Evolutionary conservation across 192 early-diverging fungal genomes (phyloP).

Genomic region (Mycoemilia scoparia): DNA sequence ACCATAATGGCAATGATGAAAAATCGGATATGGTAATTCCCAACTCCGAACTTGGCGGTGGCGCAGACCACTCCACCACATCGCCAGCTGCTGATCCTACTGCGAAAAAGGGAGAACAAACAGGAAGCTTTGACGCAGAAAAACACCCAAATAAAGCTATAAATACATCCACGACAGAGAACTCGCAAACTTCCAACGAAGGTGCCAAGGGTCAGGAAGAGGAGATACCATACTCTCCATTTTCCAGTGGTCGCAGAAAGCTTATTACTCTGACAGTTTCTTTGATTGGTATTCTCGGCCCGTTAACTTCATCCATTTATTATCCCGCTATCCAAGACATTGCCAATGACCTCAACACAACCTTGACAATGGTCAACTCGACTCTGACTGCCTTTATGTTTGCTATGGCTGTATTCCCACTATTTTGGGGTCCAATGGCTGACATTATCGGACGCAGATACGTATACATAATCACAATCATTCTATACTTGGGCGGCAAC

Average conservation of each 20-base stretch:
- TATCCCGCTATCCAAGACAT: constrained; percentile 23
- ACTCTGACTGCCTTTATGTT: constrained; percentile 27
- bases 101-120: too few species aligned
- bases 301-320: constrained; percentile 31
- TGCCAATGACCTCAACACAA: constrained; percentile 20
- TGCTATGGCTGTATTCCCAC: constrained; percentile 29
- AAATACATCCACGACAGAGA: background rate
- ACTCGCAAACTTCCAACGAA: background rate
- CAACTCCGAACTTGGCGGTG: too few species aligned
- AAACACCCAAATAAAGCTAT: too few species aligned
- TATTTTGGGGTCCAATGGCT: constrained; percentile 32
- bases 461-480: constrained; percentile 21
- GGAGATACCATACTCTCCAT: constrained; percentile 18
- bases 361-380: constrained; percentile 19
- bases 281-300: constrained; percentile 24
- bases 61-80: too few species aligned
- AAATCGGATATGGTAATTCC: too few species aligned
- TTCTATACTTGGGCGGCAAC: constrained; percentile 23
- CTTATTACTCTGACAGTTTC: constrained; percentile 21
- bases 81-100: too few species aligned
- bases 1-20: too few species aligned
- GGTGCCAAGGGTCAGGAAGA: background rate
- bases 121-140: too few species aligned
- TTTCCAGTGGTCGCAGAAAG: constrained; percentile 9
- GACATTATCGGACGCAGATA: constrained; percentile 30